Base-by-base conservation (phyloP, 257 asterid genomes). In the Ehretia macrophylla region DNA sequence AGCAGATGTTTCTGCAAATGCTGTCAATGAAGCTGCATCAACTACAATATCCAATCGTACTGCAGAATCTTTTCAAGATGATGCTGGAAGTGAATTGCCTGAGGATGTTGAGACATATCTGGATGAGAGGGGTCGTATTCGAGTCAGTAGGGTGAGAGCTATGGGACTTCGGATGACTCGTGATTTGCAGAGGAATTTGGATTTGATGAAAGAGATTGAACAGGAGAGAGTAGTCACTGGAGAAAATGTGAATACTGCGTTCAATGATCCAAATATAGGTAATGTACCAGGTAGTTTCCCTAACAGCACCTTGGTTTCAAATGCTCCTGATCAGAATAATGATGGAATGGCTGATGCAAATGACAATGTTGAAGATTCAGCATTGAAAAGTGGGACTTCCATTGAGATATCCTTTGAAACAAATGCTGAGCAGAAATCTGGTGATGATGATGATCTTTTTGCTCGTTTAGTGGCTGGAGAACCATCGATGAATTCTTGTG, bases 91-190 rank as follows among this genome's bases (percentile, higher is more conserved):
- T 50, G 63, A 66, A 56, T 75, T 72, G 63, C 74, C 75, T 39
- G 83, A 84, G 67, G 99, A 79, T 49, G 83, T 93, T 11, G 95
- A 86, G 77, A 93, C 97, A 39, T 93, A 93, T 76, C 55, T 77
- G 72, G 97, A 93, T 60, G 99, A 84, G 75, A 84, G 89, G 69
- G 99, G 99, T 35, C 86, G 88, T 45, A 27, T 78, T 55, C 84
- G 97, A 53, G 79, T 92, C 70, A 92, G 97, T 74, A 83, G 85
- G 72, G 73, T 81, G 51, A 89, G 95, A 72, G 99, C 97, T 58
- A 77, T 89, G 73, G 99, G 99, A 67, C 81, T 93, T 59, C 91
- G 89, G 38, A 93, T 93, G 99, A 89, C 99, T 55, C 89, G 97
- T 18, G 99, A 89, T 79, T 60, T 93, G 53, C 97, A 93, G 62